Conservation (phyloP, 768 basidiomycete species). For the Pleurotus tuber-regium region DNA sequence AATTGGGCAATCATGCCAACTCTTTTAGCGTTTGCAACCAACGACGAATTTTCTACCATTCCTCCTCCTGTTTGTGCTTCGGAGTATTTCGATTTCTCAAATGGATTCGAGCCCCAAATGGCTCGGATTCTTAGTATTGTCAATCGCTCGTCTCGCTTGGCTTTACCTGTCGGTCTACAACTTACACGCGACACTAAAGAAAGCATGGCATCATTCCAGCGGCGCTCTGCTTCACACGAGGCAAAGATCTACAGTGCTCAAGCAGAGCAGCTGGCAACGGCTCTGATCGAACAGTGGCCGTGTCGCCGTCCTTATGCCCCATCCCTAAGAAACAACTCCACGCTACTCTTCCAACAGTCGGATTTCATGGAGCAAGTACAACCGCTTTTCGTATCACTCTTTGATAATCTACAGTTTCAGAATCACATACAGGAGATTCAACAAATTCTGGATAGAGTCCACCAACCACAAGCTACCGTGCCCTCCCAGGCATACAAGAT, state of each 20-base stretch:
- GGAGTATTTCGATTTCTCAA: conserved; percentile 16
- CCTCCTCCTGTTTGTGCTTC: conserved; percentile 15
- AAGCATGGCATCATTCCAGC: not conserved
- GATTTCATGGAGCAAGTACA: not conserved
- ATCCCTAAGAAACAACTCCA: not conserved
- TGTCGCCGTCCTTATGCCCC: conserved; percentile 9
- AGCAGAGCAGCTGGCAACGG: conserved; percentile 9
- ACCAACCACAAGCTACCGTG: not conserved
- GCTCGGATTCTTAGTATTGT: conserved; percentile 7
- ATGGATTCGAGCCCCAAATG: conserved; percentile 19
- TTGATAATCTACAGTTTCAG: conserved; percentile 15
- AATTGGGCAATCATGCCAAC: conserved; percentile 19
- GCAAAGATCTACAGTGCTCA: conserved; percentile 5
- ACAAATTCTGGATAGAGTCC: conserved; percentile 6
- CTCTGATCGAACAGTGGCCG: conserved; percentile 20
- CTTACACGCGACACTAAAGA: conserved; percentile 10
- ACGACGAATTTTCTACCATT: conserved; percentile 12
- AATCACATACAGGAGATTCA: conserved; percentile 15
- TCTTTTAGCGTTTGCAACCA: conserved; percentile 30
- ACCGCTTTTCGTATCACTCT: conserved; percentile 12
- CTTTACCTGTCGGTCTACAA: not conserved
- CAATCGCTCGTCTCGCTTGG: not conserved
- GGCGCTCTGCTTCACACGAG: conserved; percentile 7
- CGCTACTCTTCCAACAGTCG: not conserved
- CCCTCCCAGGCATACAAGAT: not conserved